Evolutionary conservation across 352 stramenopile species (phyloP).

Genomic region (Pythium phragmitis): DNA sequence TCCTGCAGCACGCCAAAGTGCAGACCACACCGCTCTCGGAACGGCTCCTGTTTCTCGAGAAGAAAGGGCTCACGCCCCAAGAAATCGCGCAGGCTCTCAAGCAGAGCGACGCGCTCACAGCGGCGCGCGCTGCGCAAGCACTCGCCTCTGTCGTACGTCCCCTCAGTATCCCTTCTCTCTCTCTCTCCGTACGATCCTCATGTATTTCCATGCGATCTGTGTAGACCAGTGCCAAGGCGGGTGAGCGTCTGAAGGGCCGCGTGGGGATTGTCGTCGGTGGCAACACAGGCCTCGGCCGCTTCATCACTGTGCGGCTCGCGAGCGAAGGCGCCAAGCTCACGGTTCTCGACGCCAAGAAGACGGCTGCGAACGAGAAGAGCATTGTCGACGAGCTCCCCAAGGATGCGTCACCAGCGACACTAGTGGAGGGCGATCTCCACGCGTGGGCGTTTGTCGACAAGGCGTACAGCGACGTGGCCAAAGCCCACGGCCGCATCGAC

Average conservation of each 20-base stretch:
- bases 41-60: constrained; percentile 69
- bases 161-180: not conserved
- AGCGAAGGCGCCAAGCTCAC: constrained; percentile 63
- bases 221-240: constrained; percentile 54
- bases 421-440: constrained; percentile 52
- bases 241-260: constrained; percentile 52
- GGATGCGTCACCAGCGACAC: constrained; percentile 27
- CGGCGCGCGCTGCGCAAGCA: constrained; percentile 42
- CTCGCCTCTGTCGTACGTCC: constrained; percentile 58
- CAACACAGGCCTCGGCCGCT: constrained; percentile 55
- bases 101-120: constrained; percentile 65
- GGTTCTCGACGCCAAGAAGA: constrained; percentile 41
- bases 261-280: constrained; percentile 63
- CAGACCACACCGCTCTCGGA: constrained; percentile 75
- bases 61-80: constrained; percentile 68
- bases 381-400: constrained; percentile 43
- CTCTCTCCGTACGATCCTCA: not conserved
- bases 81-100: constrained; percentile 69
- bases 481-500: constrained; percentile 56
- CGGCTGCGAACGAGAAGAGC: constrained; percentile 30
- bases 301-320: constrained; percentile 58
- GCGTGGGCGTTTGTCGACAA: constrained; percentile 50
- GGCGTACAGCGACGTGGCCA: constrained; percentile 40
- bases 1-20: constrained; percentile 75
- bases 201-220: constrained; percentile 9